A percentile compares a stretch with the other conserved stretches of the same genome.
phyloP scores from a whole-genome alignment of 2,329 filamentous ascomycete species.

The Acrocalymma vagum region DNA sequence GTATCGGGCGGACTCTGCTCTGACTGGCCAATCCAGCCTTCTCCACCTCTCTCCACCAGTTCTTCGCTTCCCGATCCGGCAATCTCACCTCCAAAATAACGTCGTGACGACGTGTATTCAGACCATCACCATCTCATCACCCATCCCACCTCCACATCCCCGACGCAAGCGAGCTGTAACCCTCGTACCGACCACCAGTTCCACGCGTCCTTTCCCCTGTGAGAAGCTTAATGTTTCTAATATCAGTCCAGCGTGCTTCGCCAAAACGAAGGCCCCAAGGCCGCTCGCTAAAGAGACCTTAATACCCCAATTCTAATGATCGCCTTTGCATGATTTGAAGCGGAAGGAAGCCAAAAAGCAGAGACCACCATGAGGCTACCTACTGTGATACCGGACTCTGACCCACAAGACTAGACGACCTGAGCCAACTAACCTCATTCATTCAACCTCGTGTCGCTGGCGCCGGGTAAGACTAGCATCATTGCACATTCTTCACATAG shows the following conservation, averaged over 20 bases:
- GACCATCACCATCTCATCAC: slow-evolving; percentile 10
- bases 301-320: too few relatives aligned
- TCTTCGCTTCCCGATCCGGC: slow-evolving; percentile 21
- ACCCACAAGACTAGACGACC: too few relatives aligned
- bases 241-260: slow-evolving; percentile 15
- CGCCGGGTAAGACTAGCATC: too few relatives aligned
- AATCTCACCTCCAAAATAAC: slow-evolving; percentile 15
- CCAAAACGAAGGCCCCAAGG: too few relatives aligned
- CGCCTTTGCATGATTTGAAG: too few relatives aligned
- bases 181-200: slow-evolving; percentile 13
- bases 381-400: too few relatives aligned
- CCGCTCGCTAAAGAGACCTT: too few relatives aligned
- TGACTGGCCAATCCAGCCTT: slow-evolving; percentile 6
- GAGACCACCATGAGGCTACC: too few relatives aligned
- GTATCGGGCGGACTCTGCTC: slow-evolving; percentile 3
- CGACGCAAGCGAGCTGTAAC: slow-evolving; percentile 17
- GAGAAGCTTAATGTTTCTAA: slow-evolving; percentile 33
- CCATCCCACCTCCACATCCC: slow-evolving; percentile 5
- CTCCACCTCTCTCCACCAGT: slow-evolving; percentile 5
- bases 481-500: too few relatives aligned
- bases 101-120: too few relatives aligned
- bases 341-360: too few relatives aligned
- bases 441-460: slow-evolving; percentile 2
- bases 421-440: too few relatives aligned
- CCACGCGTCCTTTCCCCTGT: slow-evolving; percentile 13